Percentiles rank a stretch among this genome's conserved stretches.
Conservation (phyloP, 495 filamentous ascomycete genomes). For the Thozetella sp. region DNA sequence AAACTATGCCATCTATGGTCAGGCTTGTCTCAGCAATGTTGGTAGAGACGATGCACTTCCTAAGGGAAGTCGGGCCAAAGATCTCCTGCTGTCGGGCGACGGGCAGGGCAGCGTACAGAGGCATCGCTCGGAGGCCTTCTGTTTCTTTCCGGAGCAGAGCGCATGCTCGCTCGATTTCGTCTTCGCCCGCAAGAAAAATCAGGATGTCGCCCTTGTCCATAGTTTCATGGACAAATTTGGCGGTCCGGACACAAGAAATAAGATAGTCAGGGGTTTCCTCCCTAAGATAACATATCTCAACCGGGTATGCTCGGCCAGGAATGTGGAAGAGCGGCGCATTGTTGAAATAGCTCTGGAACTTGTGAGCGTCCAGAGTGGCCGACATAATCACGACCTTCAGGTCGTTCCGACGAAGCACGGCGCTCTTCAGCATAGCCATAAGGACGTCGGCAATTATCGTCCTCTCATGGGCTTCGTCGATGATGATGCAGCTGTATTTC, state of each 20-base stretch:
- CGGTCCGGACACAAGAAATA: conserved; percentile 90
- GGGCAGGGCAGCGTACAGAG: conserved; percentile 93
- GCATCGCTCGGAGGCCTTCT: conserved; percentile 85
- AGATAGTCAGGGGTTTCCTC: conserved; percentile 96
- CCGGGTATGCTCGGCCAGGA: conserved; percentile 92
- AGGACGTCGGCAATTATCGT: conserved; percentile 94
- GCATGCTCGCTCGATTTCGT: conserved; percentile 97
- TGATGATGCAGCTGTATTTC: conserved; percentile 96
- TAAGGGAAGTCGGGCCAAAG: conserved; percentile 84
- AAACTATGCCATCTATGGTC: conserved; percentile 99
- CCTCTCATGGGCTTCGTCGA: conserved; percentile 97
- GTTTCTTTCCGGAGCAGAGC: conserved; percentile 89
- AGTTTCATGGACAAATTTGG: conserved; percentile 91
- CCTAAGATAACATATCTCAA: conserved; percentile 97
- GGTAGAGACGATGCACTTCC: conserved; percentile 95
- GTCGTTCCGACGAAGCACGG: conserved; percentile 76
- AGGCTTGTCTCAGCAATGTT: conserved; percentile 98
- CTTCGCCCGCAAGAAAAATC: conserved; percentile 95
- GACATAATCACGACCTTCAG: conserved; percentile 99
- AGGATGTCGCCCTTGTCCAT: conserved; percentile 94
- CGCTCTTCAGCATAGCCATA: conserved; percentile 91
- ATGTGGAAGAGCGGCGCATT: conserved; percentile 91
- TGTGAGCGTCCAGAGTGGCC: conserved; percentile 93
- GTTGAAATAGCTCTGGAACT: conserved; percentile 97
- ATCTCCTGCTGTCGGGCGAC: conserved; percentile 92